Base-by-base conservation (phyloP, 352 stramenopile species). In the Phytophthora niederhauseri region DNA sequence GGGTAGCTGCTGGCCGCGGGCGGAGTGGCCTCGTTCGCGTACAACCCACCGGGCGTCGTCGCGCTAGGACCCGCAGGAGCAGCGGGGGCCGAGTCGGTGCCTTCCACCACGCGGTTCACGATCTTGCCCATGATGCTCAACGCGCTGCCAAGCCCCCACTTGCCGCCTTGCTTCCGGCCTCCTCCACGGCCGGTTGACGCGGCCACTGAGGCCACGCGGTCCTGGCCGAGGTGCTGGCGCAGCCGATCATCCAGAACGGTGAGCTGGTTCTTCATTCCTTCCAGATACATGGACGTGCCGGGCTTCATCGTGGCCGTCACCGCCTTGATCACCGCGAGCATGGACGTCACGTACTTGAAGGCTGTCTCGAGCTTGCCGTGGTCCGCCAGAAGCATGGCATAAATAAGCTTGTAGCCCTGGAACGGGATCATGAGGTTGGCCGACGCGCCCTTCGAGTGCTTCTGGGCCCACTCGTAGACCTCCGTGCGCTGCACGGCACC, bases 331-430 rank as follows among this genome's bases (percentile, higher is more conserved):
- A 91, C 76, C n/a, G 73, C 81, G 17, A 95, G 69, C 89, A 97
- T 97, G 15, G 87, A 84, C 53, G 83, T 91, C 57, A 97, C 87
- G 59, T 97, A 97, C 70, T 93, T 93, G 73, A 94, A 95, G 19
- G 89, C 77, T 14, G 82, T 89, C 60, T 95, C 87, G 9, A 94
- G 69, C 69, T 93, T 93, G 34, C 89, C 89, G 64, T 92, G 82
- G 66, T 97, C 89, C 0, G 87, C 89, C 28, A 97, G 64, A 26
- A 94, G 73, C 85, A 95, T 94, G 22, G 90, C 85, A 60, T 97
- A 92, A 58, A 97, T 95, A 34, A 96, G 73, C 66, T 97, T 97
- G 77, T 96, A 97, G 20, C 88, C 90, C 64, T 97, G 90, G 70
- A 96, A 95, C 24, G 90, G 83, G 54, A 97, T 89, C 80, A 94